Conservation (phyloP, 1,284 basidiomycete genomes). For the Pulveroboletus sp. region DNA sequence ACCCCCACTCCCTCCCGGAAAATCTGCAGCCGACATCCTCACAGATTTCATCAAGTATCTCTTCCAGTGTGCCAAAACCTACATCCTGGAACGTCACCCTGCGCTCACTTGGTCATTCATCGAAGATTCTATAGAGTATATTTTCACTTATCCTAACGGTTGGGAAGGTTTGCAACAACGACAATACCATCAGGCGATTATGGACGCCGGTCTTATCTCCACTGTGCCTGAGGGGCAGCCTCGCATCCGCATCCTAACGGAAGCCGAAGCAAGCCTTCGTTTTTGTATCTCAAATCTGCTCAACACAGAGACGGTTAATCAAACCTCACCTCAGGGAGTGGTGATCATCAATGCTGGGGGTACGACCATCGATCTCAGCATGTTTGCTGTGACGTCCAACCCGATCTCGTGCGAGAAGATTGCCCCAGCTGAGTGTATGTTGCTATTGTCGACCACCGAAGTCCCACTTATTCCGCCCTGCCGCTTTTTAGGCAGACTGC, state of each 20-base stretch:
- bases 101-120: slow-evolving; percentile 26
- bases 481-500: no score
- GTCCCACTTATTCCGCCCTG: neutral
- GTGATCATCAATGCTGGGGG: slow-evolving; percentile 36
- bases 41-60: slow-evolving; percentile 33
- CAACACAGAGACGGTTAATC: neutral
- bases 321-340: slow-evolving; percentile 33
- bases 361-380: neutral
- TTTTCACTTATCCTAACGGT: no score
- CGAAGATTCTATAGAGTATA: no score
- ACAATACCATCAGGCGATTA: no score
- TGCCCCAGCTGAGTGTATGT: slow-evolving; percentile 35
- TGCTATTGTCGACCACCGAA: neutral
- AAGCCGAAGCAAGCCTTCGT: no score
- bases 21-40: slow-evolving; percentile 39
- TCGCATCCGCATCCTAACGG: no score
- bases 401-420: slow-evolving; percentile 25
- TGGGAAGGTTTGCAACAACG: neutral
- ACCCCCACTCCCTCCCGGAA: slow-evolving; percentile 6
- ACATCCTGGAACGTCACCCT: slow-evolving; percentile 42
- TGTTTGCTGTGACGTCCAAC: slow-evolving; percentile 33
- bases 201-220: no score
- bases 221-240: no score
- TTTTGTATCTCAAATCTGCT: no score
- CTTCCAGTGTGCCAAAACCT: slow-evolving; percentile 38